These are phyloP conservation scores for Mortierella antarctica DNA, from an alignment of 192 early-diverging fungal genomes.

Conservation along the genomic window DNA sequence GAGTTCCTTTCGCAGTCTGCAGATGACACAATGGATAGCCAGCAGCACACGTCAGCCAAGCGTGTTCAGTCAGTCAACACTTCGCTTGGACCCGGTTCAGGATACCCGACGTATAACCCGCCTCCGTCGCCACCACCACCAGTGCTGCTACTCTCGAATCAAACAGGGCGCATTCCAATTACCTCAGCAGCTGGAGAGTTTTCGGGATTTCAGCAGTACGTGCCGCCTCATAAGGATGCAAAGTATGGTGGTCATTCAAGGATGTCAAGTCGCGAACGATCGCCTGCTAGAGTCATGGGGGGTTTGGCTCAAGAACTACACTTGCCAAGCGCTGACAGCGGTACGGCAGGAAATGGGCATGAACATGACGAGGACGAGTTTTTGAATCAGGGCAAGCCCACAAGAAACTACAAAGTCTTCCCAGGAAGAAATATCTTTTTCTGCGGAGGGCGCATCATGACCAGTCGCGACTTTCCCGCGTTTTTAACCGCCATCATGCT, in stretches of 20 bases:
- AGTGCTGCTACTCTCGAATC: background rate
- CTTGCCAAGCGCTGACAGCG: constrained; percentile 8
- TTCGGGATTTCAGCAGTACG: constrained; percentile 30
- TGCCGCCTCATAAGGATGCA: constrained; percentile 1
- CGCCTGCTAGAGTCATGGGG: no score
- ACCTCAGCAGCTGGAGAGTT: constrained; percentile 30
- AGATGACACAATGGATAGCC: background rate
- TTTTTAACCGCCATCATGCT: constrained; percentile 70
- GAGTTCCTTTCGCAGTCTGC: constrained; percentile 26
- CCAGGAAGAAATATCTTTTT: constrained; percentile 70
- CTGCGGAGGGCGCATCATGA: constrained; percentile 71
- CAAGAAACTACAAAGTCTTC: constrained; percentile 61
- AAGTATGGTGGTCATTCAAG: constrained; percentile 14
- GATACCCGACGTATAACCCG: constrained; percentile 11
- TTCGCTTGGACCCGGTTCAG: no score
- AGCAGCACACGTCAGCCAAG: background rate
- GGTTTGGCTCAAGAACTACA: constrained; percentile 1
- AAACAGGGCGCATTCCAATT: constrained; percentile 26
- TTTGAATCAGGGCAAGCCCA: constrained; percentile 21
- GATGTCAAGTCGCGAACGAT: constrained; percentile 1
- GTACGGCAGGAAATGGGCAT: background rate
- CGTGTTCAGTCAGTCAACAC: no score
- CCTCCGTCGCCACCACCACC: constrained; percentile 6
- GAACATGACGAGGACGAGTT: constrained; percentile 35
- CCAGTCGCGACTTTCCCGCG: constrained; percentile 70